phyloP scores from a whole-genome alignment of 176 grass and related monocot species.

The Oryza longistaminata region DNA sequence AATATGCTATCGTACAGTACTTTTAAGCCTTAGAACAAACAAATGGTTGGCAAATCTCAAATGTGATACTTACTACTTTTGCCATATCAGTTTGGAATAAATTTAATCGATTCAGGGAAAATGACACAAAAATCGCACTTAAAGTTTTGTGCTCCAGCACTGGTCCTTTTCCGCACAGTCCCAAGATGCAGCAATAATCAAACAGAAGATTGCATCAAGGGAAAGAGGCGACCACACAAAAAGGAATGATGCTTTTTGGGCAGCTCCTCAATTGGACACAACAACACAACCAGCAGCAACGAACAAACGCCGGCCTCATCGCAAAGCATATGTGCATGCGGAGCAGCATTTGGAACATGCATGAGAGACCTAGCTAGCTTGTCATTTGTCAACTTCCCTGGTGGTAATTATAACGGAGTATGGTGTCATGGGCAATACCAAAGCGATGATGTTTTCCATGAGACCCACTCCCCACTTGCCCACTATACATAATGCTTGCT shows the following conservation, averaged over 20 bases:
- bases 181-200: constrained; percentile 38
- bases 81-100: not conserved
- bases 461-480: not conserved
- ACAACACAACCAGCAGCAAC: constrained; percentile 52
- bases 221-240: constrained; percentile 35
- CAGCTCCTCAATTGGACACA: constrained; percentile 54
- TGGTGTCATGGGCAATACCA: not conserved
- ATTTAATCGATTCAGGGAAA: not conserved
- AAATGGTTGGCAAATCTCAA: not conserved
- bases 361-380: not conserved
- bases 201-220: constrained; percentile 1
- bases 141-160: not conserved
- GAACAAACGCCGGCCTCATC: constrained; percentile 52
- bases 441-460: not conserved
- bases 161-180: not conserved
- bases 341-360: constrained; percentile 31
- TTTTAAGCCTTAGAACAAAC: not conserved
- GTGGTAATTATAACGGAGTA: not conserved
- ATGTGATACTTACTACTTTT: not conserved
- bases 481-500: not conserved
- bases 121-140: not conserved
- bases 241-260: constrained; percentile 52
- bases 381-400: constrained; percentile 7
- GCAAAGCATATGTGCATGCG: constrained; percentile 48
- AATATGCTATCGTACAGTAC: not conserved